phyloP scores from a whole-genome alignment of 257 asterid genomes.

The Plantago major region DNA sequence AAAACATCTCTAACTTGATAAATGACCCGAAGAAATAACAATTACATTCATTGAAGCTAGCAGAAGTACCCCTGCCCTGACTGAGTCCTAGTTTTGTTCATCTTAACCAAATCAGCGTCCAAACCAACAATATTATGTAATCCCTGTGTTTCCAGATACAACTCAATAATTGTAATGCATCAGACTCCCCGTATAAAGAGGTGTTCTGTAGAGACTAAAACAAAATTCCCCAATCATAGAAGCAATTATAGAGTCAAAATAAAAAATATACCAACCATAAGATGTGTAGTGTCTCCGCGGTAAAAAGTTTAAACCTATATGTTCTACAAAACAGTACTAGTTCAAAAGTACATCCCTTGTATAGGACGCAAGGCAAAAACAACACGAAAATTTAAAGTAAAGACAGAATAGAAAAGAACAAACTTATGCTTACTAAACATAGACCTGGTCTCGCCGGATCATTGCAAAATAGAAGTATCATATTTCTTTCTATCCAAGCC shows the following conservation, averaged over 20 bases:
- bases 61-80: too few relatives aligned
- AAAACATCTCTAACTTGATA: too few relatives aligned
- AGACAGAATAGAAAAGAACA: conserved; percentile 11
- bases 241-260: background rate
- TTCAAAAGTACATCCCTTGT: conserved; percentile 27
- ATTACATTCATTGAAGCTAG: too few relatives aligned
- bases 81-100: too few relatives aligned
- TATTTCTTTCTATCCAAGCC: conserved; percentile 3
- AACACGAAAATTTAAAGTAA: background rate
- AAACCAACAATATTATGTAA: too few relatives aligned
- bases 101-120: too few relatives aligned
- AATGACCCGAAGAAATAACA: too few relatives aligned
- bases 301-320: conserved; percentile 20
- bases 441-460: conserved; percentile 17
- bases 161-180: too few relatives aligned
- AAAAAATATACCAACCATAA: conserved; percentile 14
- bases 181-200: too few relatives aligned
- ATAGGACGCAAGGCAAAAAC: conserved; percentile 21
- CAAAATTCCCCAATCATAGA: background rate
- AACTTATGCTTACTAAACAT: conserved; percentile 20
- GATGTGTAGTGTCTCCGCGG: conserved; percentile 24
- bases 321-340: conserved; percentile 29
- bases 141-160: too few relatives aligned
- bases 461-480: conserved; percentile 17
- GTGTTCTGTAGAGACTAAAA: background rate